Evolutionary conservation across 108 stramenopile genomes (phyloP), one percentile per base, ranked within the genome.

Genomic region (Nitzschia putrida): DNA sequence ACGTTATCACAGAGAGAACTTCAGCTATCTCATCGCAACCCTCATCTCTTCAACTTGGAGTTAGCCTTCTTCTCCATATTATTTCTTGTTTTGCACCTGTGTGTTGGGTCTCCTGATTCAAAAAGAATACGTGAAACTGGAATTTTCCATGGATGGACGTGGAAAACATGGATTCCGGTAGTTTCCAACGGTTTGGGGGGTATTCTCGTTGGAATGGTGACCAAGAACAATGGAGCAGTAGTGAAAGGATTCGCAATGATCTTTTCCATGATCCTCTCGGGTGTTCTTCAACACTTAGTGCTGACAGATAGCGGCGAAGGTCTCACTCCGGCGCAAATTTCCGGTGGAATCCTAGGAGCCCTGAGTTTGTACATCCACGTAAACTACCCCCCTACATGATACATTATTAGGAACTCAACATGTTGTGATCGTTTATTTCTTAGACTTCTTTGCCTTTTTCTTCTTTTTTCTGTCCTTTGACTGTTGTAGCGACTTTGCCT

Each of bases 201-300:
- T 8, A 84, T 97, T 20, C 26, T 95, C 3, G 96, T 97, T 3
- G 96, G 96, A 3, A 77, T 93, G 37, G 96, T 96, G 13, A 92
- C 90, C n/a, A 95, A 95, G 68, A 71, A 91, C 68, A 85, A 87
- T 0, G 93, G 93, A 13, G 81, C 84, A 40, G 89, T 94, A 2
- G 49, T 77, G 8, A 94, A 94, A 63, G 86, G 92, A 14, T 94
- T 94, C 55, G 84, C 85, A 13, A 56, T 88, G 38, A 88, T 94
- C 41, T 82, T 87, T 57, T 88, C 88, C n/a, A 79, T 92, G 66
- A 53, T 88, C 7, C 52, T 92, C 41, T 88, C 84, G 21, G 88
- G 78, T 21, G 42, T 88, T 16, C 64, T 89, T 43, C 84, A 88
- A 59, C 80, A 85, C 22, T 7, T 64, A 12, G 8, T 79, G 8